phyloP scores from a whole-genome alignment of 345 rosid genomes.

The Trapa bicornis region DNA sequence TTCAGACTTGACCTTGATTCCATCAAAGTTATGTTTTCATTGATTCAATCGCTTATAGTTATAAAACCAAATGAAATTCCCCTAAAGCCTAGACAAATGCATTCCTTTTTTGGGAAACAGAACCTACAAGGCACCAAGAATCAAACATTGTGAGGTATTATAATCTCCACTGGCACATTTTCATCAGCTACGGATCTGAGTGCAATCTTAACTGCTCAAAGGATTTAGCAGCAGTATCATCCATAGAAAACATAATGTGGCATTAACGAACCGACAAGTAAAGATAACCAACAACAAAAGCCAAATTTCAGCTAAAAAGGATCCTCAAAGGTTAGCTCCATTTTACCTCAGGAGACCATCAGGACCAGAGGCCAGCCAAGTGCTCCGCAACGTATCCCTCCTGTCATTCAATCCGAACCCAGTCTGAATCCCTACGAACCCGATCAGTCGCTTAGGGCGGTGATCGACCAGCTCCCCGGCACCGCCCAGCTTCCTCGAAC shows the following conservation, averaged over 20 bases:
- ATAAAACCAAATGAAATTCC: not conserved
- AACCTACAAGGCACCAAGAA: not conserved
- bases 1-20: not conserved
- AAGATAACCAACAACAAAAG: not conserved
- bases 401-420: conserved; percentile 50
- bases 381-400: conserved; percentile 41
- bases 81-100: not conserved
- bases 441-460: conserved; percentile 40
- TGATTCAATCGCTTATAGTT: not conserved
- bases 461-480: conserved; percentile 12
- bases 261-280: not conserved
- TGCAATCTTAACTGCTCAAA: not conserved
- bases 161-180: not conserved
- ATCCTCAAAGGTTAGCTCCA: not conserved
- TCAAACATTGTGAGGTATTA: not conserved
- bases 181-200: not conserved
- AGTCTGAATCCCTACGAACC: conserved; percentile 73
- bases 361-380: conserved; percentile 75
- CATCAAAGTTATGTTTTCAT: too few relatives aligned
- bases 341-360: conserved; percentile 53
- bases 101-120: not conserved
- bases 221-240: not conserved
- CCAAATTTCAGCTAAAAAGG: not conserved
- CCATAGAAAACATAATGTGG: not conserved
- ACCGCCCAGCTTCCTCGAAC: conserved; percentile 24